Evolutionary conservation across 225 moss, liverwort and hornwort species (phyloP).

Genomic region (Bryoerythrophyllum caledonicum): DNA sequence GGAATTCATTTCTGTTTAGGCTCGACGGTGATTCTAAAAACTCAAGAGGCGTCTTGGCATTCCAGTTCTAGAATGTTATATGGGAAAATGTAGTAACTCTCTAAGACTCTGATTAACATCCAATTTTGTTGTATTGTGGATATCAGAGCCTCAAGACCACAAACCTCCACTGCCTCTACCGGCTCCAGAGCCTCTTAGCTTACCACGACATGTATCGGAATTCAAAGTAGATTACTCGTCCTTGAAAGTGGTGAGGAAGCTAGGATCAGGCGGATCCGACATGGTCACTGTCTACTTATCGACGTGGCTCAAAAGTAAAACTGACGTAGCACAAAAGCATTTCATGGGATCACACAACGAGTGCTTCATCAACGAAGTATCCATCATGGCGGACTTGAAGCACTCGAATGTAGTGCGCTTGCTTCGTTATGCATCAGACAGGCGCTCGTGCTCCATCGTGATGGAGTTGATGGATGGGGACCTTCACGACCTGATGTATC

Average conservation of each 20-base stretch:
- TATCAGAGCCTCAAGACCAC: background rate
- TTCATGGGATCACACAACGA: background rate
- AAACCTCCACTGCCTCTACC: background rate
- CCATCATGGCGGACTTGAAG: background rate
- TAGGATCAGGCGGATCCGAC: background rate
- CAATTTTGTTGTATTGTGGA: background rate
- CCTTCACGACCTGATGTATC: background rate
- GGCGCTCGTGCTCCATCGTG: background rate
- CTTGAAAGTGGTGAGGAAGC: background rate
- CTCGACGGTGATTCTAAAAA: too few relatives aligned
- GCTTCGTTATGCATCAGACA: background rate
- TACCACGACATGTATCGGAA: background rate
- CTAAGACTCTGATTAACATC: background rate
- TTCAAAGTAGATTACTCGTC: background rate
- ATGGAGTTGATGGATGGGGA: constrained; percentile 13
- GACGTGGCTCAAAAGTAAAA: background rate
- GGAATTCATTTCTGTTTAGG: too few relatives aligned
- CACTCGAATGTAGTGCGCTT: constrained; percentile 10
- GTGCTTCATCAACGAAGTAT: constrained; percentile 5
- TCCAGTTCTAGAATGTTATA: too few relatives aligned
- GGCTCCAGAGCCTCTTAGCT: background rate
- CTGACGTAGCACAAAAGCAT: background rate
- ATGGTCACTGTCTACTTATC: background rate
- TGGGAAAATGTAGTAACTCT: too few relatives aligned
- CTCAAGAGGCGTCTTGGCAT: too few relatives aligned